A percentile compares a stretch with the other conserved stretches of the same genome.
phyloP scores from a whole-genome alignment of 768 basidiomycete genomes.

The Lactifluus volemus region DNA sequence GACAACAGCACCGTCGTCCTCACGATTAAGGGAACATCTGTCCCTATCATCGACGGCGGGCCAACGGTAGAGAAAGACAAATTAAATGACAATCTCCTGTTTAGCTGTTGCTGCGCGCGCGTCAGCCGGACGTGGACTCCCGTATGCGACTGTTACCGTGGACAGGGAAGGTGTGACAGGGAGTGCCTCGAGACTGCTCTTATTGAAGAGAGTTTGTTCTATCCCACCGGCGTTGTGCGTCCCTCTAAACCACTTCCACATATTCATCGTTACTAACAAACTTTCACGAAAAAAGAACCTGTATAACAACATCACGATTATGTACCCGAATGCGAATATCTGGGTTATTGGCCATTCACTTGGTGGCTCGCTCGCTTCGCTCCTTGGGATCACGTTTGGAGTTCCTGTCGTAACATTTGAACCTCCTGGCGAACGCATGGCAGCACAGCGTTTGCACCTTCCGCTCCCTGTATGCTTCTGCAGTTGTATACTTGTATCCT shows the following conservation, averaged over 20 bases:
- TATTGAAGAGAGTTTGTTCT: conserved; percentile 78
- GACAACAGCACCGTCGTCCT: conserved; percentile 87
- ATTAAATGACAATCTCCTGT: conserved; percentile 90
- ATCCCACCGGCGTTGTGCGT: conserved; percentile 73
- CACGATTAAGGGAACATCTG: conserved; percentile 90
- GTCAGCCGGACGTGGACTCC: conserved; percentile 93
- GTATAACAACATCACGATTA: conserved; percentile 83
- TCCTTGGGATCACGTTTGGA: conserved; percentile 89
- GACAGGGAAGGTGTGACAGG: conserved; percentile 68
- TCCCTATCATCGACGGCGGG: conserved; percentile 70
- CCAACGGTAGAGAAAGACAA: conserved; percentile 86
- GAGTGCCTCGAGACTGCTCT: conserved; percentile 74
- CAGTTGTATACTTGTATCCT: no score
- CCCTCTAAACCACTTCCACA: no score
- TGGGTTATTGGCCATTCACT: conserved; percentile 85
- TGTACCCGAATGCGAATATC: conserved; percentile 85
- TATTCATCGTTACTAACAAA: no score
- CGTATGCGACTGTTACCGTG: conserved; percentile 81
- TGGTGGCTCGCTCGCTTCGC: conserved; percentile 77
- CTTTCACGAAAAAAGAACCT: conserved; percentile 49
- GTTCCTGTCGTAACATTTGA: conserved; percentile 87
- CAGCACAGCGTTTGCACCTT: conserved; percentile 75
- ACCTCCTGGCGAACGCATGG: conserved; percentile 54
- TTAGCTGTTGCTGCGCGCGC: conserved; percentile 92
- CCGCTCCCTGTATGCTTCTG: conserved; percentile 60